phyloP scores from a whole-genome alignment of 2,329 filamentous ascomycete species.

The Neurospora sp. region DNA sequence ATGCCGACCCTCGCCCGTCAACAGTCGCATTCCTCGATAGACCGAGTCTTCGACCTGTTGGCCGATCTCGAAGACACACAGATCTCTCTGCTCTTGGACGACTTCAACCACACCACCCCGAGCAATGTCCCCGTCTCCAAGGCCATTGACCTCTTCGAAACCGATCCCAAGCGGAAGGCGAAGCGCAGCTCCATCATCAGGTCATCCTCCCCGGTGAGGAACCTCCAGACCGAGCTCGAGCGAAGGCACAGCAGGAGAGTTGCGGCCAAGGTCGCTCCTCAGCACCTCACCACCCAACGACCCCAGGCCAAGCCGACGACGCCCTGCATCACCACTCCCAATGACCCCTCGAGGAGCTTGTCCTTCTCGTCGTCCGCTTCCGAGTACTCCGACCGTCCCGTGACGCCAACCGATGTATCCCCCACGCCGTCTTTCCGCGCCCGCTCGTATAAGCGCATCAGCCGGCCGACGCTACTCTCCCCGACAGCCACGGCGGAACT shows the following conservation, averaged over 20 bases:
- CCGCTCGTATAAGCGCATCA: constrained; percentile 17
- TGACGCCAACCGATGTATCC: constrained; percentile 1
- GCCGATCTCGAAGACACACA: constrained; percentile 18
- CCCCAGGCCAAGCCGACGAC: not conserved
- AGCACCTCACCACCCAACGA: constrained; percentile 6
- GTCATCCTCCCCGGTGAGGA: constrained; percentile 14
- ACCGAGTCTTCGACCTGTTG: constrained; percentile 20
- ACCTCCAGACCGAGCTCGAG: constrained; percentile 16
- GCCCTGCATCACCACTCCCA: not conserved
- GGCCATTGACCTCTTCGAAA: constrained; percentile 18
- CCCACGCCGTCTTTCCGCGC: constrained; percentile 3
- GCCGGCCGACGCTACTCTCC: constrained; percentile 16
- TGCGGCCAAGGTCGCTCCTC: constrained; percentile 6
- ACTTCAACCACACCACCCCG: constrained; percentile 18
- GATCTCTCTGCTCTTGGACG: constrained; percentile 18
- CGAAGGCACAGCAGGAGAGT: constrained; percentile 18
- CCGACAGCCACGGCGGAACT: constrained; percentile 17
- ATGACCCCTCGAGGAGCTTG: not conserved
- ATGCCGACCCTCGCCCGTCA: constrained; percentile 16
- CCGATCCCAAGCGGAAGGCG: constrained; percentile 8
- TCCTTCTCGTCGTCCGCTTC: constrained; percentile 10
- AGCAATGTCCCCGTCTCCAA: constrained; percentile 19
- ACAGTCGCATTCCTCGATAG: constrained; percentile 17
- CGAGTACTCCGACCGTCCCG: constrained; percentile 6
- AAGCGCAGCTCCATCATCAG: constrained; percentile 1